These are phyloP conservation scores for Melanopsichium pennsylvanicum DNA, from an alignment of 1,284 basidiomycete genomes.

Conservation along the genomic window DNA sequence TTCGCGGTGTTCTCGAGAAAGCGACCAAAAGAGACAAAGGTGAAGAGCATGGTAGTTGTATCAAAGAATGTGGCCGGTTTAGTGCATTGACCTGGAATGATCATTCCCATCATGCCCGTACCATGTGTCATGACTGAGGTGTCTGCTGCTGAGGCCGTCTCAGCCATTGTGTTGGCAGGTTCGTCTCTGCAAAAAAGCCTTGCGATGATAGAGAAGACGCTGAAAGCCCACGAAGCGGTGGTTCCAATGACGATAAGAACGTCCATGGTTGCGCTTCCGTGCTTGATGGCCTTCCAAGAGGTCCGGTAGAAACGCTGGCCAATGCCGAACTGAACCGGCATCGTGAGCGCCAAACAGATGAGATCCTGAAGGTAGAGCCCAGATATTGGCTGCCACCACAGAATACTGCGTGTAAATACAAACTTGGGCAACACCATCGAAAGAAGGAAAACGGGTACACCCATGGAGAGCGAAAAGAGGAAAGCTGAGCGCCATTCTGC, in stretches of 20 bases:
- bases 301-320: constrained; percentile 86
- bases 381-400: constrained; percentile 56
- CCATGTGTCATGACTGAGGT: constrained; percentile 5
- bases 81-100: constrained; percentile 69
- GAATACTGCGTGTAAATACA: constrained; percentile 65
- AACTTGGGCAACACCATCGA: constrained; percentile 81
- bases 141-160: not conserved
- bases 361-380: constrained; percentile 82
- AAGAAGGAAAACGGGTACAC: constrained; percentile 89
- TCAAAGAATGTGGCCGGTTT: constrained; percentile 95
- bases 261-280: constrained; percentile 86
- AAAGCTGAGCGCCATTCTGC: constrained; percentile 87
- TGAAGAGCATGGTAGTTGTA: constrained; percentile 98
- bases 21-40: constrained; percentile 92
- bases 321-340: constrained; percentile 92
- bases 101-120: constrained; percentile 20
- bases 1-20: constrained; percentile 97
- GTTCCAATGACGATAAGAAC: constrained; percentile 96
- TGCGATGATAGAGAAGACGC: constrained; percentile 73
- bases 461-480: constrained; percentile 78
- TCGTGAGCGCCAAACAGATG: constrained; percentile 81
- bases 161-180: not conserved
- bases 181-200: constrained; percentile 48
- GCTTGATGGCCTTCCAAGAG: constrained; percentile 88
- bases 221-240: constrained; percentile 90